Evolutionary conservation across 2,329 filamentous ascomycete species (phyloP).

Genomic region (Stagonosporopsis cucurbitacearum): DNA sequence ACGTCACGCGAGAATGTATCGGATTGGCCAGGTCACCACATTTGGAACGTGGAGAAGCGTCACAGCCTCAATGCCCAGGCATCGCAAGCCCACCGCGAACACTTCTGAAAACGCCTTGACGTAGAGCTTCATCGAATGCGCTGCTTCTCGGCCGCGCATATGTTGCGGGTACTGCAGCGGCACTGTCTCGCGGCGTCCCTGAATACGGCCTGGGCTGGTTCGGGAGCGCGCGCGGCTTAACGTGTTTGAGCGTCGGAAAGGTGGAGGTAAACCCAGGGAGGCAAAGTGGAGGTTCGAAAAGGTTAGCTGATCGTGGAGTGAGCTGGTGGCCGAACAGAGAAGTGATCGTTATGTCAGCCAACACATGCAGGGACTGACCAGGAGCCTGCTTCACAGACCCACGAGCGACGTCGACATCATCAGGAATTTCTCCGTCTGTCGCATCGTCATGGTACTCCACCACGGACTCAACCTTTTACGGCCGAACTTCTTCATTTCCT

Average conservation of each 20-base stretch:
- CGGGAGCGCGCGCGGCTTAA: conserved; percentile 28
- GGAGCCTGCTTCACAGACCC: conserved; percentile 10
- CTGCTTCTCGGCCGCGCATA: conserved; percentile 45
- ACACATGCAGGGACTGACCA: conserved; percentile 15
- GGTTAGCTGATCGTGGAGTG: conserved; percentile 28
- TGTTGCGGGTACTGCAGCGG: conserved; percentile 16
- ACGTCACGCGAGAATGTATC: conserved; percentile 22
- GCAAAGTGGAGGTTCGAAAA: conserved; percentile 12
- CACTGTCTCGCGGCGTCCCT: conserved; percentile 20
- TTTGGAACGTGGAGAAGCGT: conserved; percentile 27
- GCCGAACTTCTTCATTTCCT: conserved; percentile 13
- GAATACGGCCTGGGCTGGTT: conserved; percentile 14
- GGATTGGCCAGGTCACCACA: conserved; percentile 10
- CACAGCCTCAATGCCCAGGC: conserved; percentile 27
- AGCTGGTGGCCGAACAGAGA: conserved; percentile 7
- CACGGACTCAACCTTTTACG: not conserved
- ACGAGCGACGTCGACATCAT: conserved; percentile 9
- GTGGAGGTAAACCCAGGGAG: conserved; percentile 17
- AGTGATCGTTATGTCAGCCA: conserved; percentile 18
- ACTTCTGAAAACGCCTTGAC: conserved; percentile 25
- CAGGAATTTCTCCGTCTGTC: conserved; percentile 1
- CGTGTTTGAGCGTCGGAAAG: conserved; percentile 20
- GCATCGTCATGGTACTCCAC: conserved; percentile 18
- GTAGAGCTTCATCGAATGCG: conserved; percentile 24
- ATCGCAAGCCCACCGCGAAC: conserved; percentile 16